A percentile compares a stretch with the other conserved stretches of the same genome.
Evolutionary conservation across 441 rosid genomes (phyloP).

Genomic region (Hura crepitans): DNA sequence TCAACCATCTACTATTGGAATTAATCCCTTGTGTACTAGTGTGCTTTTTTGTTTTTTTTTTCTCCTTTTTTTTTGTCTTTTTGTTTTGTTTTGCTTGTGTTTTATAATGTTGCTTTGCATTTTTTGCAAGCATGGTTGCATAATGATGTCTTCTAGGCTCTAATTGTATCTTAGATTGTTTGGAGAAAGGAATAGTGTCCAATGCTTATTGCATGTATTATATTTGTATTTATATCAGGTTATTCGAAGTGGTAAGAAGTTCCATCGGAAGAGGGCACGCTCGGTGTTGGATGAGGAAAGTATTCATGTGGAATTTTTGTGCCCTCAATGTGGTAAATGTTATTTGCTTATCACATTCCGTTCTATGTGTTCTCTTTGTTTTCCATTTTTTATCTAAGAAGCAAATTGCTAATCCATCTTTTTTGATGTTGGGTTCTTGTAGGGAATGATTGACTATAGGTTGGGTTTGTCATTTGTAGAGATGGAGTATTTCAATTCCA

Average conservation of each 20-base stretch:
- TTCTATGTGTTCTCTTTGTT: background rate
- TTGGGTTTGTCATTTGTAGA: background rate
- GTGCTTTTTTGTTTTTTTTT: background rate
- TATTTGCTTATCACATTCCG: conserved; percentile 5
- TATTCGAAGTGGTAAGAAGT: conserved; percentile 51
- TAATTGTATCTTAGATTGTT: background rate
- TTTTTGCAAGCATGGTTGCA: background rate
- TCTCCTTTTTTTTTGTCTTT: background rate
- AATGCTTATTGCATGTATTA: conserved; percentile 2
- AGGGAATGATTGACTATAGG: background rate
- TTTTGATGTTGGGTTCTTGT: conserved; percentile 3
- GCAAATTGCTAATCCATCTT: background rate
- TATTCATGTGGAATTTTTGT: conserved; percentile 41
- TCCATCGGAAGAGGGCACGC: conserved; percentile 37
- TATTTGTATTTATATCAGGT: conserved; percentile 40
- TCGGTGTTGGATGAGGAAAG: conserved; percentile 36
- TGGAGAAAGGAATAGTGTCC: background rate
- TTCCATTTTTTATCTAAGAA: background rate
- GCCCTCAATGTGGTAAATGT: conserved; percentile 81
- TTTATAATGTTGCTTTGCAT: background rate
- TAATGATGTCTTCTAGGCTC: conserved; percentile 1
- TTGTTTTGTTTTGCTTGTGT: background rate
- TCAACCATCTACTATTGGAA: background rate
- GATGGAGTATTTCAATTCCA: background rate
- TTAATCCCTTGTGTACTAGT: background rate